Evolutionary conservation across 495 filamentous ascomycete species (phyloP).

Genomic region (Podospora pseudoanserina): DNA sequence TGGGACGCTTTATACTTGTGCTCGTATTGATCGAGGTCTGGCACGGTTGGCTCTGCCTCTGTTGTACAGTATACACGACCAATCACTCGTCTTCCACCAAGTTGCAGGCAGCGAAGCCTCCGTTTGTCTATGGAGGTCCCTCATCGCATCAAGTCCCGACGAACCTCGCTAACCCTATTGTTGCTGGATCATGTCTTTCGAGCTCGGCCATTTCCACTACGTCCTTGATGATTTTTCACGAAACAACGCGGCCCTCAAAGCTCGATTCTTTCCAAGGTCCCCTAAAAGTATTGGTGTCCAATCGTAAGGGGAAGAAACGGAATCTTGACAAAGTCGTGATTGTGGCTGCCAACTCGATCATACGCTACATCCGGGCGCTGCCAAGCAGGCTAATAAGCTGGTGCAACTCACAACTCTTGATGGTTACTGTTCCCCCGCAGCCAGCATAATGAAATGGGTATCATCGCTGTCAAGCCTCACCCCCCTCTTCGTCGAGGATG

Average conservation of each 20-base stretch:
- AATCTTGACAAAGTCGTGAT: slow-evolving; percentile 23
- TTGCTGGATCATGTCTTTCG: slow-evolving; percentile 60
- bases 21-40: slow-evolving; percentile 48
- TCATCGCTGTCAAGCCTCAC: slow-evolving; percentile 35
- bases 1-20: slow-evolving; percentile 54
- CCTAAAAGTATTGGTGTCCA: slow-evolving; percentile 11
- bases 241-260: slow-evolving; percentile 4
- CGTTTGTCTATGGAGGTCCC: slow-evolving; percentile 64
- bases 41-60: slow-evolving; percentile 55
- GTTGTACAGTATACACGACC: slow-evolving; percentile 51
- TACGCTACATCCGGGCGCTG: slow-evolving; percentile 35
- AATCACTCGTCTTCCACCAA: slow-evolving; percentile 24
- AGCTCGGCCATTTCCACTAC: slow-evolving; percentile 55
- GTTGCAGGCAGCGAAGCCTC: slow-evolving; percentile 40
- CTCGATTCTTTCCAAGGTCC: slow-evolving; percentile 46
- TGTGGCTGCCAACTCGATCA: slow-evolving; percentile 33
- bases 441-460: slow-evolving; percentile 36
- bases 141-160: slow-evolving; percentile 62
- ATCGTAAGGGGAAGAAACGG: slow-evolving; percentile 4
- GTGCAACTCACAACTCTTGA: slow-evolving; percentile 46
- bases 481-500: slow-evolving; percentile 54
- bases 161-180: slow-evolving; percentile 67
- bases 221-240: slow-evolving; percentile 54
- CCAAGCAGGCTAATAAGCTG: slow-evolving; percentile 21
- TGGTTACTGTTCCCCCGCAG: slow-evolving; percentile 27